These are phyloP conservation scores for Xerocomellus amylosporus DNA, from an alignment of 768 basidiomycete species.

Conservation along the genomic window DNA sequence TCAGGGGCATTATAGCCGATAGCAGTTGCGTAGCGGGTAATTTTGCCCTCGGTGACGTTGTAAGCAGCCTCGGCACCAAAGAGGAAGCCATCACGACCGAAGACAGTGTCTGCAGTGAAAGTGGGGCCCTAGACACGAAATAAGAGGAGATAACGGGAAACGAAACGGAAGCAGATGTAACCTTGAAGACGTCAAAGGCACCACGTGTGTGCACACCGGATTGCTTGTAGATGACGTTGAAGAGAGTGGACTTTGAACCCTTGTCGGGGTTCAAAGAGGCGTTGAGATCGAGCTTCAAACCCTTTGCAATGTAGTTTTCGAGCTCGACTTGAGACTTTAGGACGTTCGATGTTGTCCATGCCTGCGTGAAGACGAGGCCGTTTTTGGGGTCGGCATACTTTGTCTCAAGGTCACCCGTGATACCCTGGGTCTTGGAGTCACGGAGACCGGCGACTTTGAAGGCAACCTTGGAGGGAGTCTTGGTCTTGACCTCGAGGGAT, in stretches of 20 bases:
- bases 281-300: constrained; percentile 90
- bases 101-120: constrained; percentile 92
- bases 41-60: constrained; percentile 90
- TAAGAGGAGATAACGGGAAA: neutral
- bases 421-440: constrained; percentile 68
- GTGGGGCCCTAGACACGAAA: constrained; percentile 76
- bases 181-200: constrained; percentile 91
- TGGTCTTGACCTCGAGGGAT: constrained; percentile 82
- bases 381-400: constrained; percentile 91
- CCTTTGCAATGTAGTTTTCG: constrained; percentile 96
- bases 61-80: constrained; percentile 95
- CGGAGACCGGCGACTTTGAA: constrained; percentile 91
- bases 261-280: constrained; percentile 86
- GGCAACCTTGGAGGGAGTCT: constrained; percentile 82
- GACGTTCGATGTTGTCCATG: constrained; percentile 93
- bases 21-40: constrained; percentile 90
- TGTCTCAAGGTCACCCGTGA: constrained; percentile 90
- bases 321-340: constrained; percentile 91
- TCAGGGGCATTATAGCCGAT: constrained; percentile 95
- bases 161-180: constrained; percentile 33
- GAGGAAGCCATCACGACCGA: constrained; percentile 97
- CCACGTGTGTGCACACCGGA: constrained; percentile 92
- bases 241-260: constrained; percentile 76
- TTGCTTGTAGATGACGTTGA: constrained; percentile 92
- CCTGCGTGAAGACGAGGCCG: constrained; percentile 90